Conservation (phyloP, 2,329 filamentous ascomycete species). For the Alternaria gansuensis region DNA sequence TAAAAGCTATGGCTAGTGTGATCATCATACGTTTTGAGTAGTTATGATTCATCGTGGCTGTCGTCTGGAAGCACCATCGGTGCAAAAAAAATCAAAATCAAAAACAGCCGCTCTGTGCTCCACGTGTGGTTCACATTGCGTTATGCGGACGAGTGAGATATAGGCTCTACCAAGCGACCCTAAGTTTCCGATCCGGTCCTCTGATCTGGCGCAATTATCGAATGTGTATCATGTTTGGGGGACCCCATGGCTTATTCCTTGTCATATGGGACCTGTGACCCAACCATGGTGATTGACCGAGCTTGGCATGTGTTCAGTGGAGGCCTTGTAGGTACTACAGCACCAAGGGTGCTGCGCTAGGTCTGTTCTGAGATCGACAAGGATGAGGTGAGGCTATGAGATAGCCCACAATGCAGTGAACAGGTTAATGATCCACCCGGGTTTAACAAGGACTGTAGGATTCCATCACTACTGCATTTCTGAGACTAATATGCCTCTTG, state of each 20-base stretch:
- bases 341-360: conserved; percentile 4
- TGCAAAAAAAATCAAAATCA: background rate
- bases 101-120: background rate
- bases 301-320: background rate
- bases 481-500: background rate
- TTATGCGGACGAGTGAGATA: background rate
- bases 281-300: background rate
- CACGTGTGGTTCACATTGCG: background rate
- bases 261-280: conserved; percentile 2
- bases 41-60: conserved; percentile 32
- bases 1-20: conserved; percentile 28
- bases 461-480: background rate
- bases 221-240: conserved; percentile 5
- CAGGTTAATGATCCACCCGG: background rate
- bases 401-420: background rate
- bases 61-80: background rate
- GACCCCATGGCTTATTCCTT: conserved; percentile 1
- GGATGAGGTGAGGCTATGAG: conserved; percentile 1
- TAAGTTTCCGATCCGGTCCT: background rate
- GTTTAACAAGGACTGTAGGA: background rate
- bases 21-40: conserved; percentile 38
- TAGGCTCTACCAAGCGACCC: background rate
- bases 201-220: background rate
- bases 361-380: conserved; percentile 1
- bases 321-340: background rate